These are phyloP conservation scores for Didymella sp. DNA, from an alignment of 2,329 filamentous ascomycete genomes.

Conservation along the genomic window DNA sequence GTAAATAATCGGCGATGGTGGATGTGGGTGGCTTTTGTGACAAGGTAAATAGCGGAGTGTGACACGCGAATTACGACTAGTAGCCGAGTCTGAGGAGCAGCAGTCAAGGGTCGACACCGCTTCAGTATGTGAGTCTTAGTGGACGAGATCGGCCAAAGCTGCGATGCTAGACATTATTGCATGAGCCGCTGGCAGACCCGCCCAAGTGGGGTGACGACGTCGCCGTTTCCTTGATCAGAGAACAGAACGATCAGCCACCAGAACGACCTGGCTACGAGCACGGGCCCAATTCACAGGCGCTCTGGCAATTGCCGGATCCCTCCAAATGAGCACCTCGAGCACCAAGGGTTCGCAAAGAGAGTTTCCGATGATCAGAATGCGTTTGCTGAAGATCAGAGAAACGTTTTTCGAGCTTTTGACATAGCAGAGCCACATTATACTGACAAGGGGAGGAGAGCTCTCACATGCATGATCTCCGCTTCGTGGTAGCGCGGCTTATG, in stretches of 20 bases:
- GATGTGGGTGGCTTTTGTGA: not conserved
- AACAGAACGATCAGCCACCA: slow-evolving; percentile 13
- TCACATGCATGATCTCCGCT: slow-evolving; percentile 11
- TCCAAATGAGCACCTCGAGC: not conserved
- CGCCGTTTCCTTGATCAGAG: slow-evolving; percentile 10
- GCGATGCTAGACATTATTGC: slow-evolving; percentile 5
- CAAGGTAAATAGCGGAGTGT: slow-evolving; percentile 3
- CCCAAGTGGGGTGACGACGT: slow-evolving; percentile 14
- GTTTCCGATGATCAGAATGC: not conserved
- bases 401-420: not conserved
- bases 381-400: not conserved
- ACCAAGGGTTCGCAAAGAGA: not conserved
- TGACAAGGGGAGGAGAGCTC: not conserved
- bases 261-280: slow-evolving; percentile 16
- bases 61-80: not conserved
- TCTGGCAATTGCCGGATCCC: not conserved
- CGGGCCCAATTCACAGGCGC: not conserved
- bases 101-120: slow-evolving; percentile 8
- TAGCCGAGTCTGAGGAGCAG: slow-evolving; percentile 1
- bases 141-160: slow-evolving; percentile 2
- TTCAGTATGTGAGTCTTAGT: not conserved
- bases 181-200: slow-evolving; percentile 7
- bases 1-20: slow-evolving; percentile 1
- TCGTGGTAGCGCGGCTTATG: slow-evolving; percentile 12
- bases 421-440: not conserved